phyloP scores from a whole-genome alignment of 2,329 filamentous ascomycete genomes.

The Epicoccum nigrum region DNA sequence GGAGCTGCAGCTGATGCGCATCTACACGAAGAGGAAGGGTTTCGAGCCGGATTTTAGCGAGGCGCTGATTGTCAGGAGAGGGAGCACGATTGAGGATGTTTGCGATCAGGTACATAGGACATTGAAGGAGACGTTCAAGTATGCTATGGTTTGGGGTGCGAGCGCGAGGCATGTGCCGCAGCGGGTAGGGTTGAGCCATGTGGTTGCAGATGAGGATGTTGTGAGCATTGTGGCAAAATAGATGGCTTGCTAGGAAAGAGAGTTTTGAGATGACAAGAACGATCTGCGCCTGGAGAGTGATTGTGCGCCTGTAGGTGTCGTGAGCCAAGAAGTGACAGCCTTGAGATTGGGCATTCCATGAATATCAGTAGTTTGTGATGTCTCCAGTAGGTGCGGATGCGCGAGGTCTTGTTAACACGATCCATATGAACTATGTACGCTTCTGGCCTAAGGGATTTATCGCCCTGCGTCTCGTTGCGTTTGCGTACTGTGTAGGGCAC shows the following conservation, averaged over 20 bases:
- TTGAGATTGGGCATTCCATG: too few relatives aligned
- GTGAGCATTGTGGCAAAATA: conserved; percentile 64
- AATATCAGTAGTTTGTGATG: too few relatives aligned
- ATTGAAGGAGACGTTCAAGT: conserved; percentile 98
- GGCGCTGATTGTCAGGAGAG: conserved; percentile 87
- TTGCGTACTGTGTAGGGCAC: too few relatives aligned
- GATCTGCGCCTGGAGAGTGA: too few relatives aligned
- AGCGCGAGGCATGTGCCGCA: conserved; percentile 95
- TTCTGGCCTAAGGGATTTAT: too few relatives aligned
- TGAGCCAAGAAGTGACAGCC: too few relatives aligned
- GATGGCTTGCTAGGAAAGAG: neutral
- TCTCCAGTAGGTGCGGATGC: too few relatives aligned
- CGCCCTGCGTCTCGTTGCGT: too few relatives aligned
- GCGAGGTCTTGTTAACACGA: too few relatives aligned
- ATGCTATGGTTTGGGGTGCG: conserved; percentile 95
- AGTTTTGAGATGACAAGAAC: too few relatives aligned
- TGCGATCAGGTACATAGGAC: conserved; percentile 94
- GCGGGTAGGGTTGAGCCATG: conserved; percentile 83
- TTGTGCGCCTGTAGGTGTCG: too few relatives aligned
- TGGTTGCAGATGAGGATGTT: conserved; percentile 73
- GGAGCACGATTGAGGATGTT: conserved; percentile 92
- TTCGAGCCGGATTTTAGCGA: conserved; percentile 87
- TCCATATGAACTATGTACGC: too few relatives aligned
- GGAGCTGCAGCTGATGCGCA: conserved; percentile 84
- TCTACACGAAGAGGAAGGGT: conserved; percentile 89